Evolutionary conservation across 345 rosid genomes (phyloP).

Genomic region (Eucalyptus sp.): DNA sequence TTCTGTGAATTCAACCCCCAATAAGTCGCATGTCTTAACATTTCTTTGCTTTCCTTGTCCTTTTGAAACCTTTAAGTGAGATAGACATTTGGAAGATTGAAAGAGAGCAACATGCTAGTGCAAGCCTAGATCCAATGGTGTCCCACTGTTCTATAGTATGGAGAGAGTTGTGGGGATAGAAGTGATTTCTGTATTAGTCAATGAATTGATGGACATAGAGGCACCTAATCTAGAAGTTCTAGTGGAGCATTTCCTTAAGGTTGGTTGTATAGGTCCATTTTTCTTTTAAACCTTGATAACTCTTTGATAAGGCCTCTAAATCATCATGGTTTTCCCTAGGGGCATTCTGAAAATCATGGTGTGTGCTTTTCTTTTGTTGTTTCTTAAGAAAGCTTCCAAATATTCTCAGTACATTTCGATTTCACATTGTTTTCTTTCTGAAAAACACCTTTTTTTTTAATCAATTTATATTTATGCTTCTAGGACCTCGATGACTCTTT

Average conservation of each 20-base stretch:
- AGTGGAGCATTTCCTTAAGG: not conserved
- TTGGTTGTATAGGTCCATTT: not conserved
- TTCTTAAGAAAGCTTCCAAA: not conserved
- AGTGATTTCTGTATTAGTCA: not conserved
- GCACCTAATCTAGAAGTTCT: not conserved
- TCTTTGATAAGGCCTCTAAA: not conserved
- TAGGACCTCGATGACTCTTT: not conserved
- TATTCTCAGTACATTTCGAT: not conserved
- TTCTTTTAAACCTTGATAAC: not conserved
- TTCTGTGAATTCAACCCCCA: not conserved
- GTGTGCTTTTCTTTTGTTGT: not conserved
- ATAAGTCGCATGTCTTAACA: not conserved
- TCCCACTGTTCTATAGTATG: not conserved
- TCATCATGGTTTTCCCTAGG: not conserved
- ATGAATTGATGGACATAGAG: not conserved
- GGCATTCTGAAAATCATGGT: not conserved
- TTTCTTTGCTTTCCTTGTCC: not conserved
- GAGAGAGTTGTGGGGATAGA: not conserved
- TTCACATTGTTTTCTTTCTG: not conserved
- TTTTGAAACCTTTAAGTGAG: not conserved
- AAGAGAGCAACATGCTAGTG: not conserved
- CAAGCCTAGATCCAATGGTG: not conserved
- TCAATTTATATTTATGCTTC: not conserved
- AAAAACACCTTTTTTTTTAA: not conserved
- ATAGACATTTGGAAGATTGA: not conserved